Conservation (phyloP, 495 filamentous ascomycete species). For the Penicillium maclennaniae region DNA sequence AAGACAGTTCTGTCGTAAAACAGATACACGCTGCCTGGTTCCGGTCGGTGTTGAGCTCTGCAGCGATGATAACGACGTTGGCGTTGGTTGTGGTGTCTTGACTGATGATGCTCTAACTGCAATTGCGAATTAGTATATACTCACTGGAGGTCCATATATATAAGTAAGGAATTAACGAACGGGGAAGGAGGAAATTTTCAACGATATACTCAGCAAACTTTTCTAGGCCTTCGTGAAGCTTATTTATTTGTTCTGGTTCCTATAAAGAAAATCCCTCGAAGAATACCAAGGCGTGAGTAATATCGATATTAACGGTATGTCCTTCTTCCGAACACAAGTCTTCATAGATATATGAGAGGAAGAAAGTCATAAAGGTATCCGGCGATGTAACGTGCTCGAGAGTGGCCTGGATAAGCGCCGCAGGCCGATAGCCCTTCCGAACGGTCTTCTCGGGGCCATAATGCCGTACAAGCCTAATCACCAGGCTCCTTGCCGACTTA, state of each 20-base stretch:
- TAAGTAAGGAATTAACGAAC: constrained; percentile 1
- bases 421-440: constrained; percentile 8
- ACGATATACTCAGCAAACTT: constrained; percentile 14
- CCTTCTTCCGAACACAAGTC: not conserved
- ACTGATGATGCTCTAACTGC: constrained; percentile 15
- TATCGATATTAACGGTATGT: constrained; percentile 3
- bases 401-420: constrained; percentile 12
- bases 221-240: constrained; percentile 3
- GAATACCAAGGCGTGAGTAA: constrained; percentile 7
- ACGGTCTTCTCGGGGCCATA: constrained; percentile 10
- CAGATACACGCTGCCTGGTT: constrained; percentile 15
- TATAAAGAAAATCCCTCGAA: constrained; percentile 11
- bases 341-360: not conserved
- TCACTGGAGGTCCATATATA: too few species aligned
- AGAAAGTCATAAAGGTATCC: constrained; percentile 17
- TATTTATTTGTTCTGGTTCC: constrained; percentile 10
- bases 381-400: constrained; percentile 11
- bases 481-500: constrained; percentile 6
- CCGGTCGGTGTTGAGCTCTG: constrained; percentile 7
- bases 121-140: not conserved
- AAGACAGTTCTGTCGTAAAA: constrained; percentile 19
- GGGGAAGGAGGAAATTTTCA: constrained; percentile 12
- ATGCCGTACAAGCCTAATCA: constrained; percentile 9
- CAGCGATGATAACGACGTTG: constrained; percentile 9
- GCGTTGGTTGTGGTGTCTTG: constrained; percentile 20